These are phyloP conservation scores for Phalaenopsis aphrodite DNA, from an alignment of 106 monocot species.

Conservation along the genomic window DNA sequence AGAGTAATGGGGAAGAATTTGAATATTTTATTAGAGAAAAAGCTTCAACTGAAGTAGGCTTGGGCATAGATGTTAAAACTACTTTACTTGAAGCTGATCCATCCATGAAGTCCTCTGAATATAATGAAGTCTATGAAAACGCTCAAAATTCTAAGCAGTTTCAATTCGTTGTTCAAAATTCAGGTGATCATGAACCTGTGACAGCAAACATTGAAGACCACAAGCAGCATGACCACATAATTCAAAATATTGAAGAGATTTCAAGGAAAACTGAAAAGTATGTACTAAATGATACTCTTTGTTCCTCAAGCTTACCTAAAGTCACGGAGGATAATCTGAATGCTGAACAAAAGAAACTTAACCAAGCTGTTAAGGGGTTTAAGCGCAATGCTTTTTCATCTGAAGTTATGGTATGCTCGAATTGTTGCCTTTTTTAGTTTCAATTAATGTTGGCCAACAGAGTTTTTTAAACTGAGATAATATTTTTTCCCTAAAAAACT, in stretches of 20 bases:
- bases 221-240: conserved; percentile 1
- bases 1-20: neutral
- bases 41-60: neutral
- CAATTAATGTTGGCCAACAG: neutral
- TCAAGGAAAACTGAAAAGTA: neutral
- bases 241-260: neutral
- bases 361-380: conserved; percentile 4
- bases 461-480: neutral
- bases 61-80: neutral
- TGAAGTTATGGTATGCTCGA: conserved; percentile 17
- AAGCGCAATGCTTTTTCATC: conserved; percentile 8
- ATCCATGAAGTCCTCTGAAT: neutral
- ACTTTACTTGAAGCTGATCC: neutral
- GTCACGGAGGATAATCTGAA: conserved; percentile 6
- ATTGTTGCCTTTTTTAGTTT: neutral
- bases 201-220: conserved; percentile 2
- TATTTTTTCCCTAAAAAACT: neutral
- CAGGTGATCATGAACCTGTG: neutral
- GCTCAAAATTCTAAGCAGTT: conserved; percentile 10
- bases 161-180: conserved; percentile 2
- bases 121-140: neutral
- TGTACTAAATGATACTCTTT: neutral
- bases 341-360: conserved; percentile 3
- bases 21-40: neutral
- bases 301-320: neutral